Evolutionary conservation across 2,329 filamentous ascomycete species (phyloP), one percentile per base, ranked within the genome.

Genomic region (Sclerotiophoma versabilis): DNA sequence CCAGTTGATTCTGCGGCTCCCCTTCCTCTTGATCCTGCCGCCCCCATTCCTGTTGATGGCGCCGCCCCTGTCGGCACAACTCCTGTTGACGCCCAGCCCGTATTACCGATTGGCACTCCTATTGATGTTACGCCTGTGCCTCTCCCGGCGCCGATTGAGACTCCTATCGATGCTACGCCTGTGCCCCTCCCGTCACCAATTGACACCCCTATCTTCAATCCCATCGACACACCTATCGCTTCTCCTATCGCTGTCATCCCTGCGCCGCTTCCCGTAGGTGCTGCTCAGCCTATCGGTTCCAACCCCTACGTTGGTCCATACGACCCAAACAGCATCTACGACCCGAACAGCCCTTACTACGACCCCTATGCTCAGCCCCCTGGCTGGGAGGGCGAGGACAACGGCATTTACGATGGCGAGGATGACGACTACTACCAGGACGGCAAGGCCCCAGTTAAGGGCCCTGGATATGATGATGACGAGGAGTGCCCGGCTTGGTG

Each of bases 401-500:
- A 54, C 15, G 47, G 52, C 17, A 20, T 20, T 12, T 63, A 63
- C 26, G 57, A 60, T 11, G 54, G 55, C 15, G 53, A 63, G 32
- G 49, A 63, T 14, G 39, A 48, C 12, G 29, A 55, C 25, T 17
- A 23, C n/a, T 43, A 39, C 34, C 23, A 22, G 2, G 34, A 26
- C 1, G 9, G 42, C 8, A 26, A 41, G 37, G 11, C 8, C 17
- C 39, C 39, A 11, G 26, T 26, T n/a, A 48, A 38, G 8, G 4
- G 12, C 15, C 47, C 47, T 15, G 30, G 15, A 29, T 49, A 51
- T 17, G 49, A 59, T 8, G 32, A 49, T 12, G 49, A 62, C 0
- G 57, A 60, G 29, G 54, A 62, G 20, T 62, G 60, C 49, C 60
- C 60, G 2, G 15, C 39, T 14, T 62, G 55, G 54, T 62, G 57